phyloP scores from a whole-genome alignment of 768 basidiomycete genomes.

The Auricularia heimuer region DNA sequence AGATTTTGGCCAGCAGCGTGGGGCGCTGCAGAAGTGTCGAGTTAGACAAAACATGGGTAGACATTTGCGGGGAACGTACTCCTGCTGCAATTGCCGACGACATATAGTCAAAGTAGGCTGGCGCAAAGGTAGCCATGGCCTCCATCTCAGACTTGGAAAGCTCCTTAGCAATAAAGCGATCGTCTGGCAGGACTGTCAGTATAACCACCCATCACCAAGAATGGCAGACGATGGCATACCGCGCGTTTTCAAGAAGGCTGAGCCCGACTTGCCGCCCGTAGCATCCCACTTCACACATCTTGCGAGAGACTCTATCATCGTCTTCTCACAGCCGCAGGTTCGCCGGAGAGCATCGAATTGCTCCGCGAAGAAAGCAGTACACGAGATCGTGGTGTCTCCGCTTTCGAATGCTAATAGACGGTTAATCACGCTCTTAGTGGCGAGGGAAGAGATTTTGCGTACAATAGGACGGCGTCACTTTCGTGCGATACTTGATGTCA shows the following conservation, averaged over 20 bases:
- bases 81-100: constrained; percentile 82
- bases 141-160: constrained; percentile 84
- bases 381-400: constrained; percentile 82
- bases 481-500: constrained; percentile 7
- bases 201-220: neutral
- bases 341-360: constrained; percentile 91
- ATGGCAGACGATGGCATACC: constrained; percentile 38
- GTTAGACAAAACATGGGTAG: constrained; percentile 10
- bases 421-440: too few species aligned
- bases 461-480: neutral
- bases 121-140: constrained; percentile 93
- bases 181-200: constrained; percentile 42
- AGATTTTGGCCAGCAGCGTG: constrained; percentile 90
- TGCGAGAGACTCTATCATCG: constrained; percentile 87
- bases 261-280: constrained; percentile 92
- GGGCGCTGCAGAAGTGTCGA: constrained; percentile 51
- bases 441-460: neutral
- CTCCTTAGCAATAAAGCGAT: constrained; percentile 98
- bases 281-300: constrained; percentile 95
- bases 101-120: constrained; percentile 97
- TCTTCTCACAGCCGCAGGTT: constrained; percentile 89
- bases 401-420: constrained; percentile 68
- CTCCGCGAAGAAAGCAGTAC: constrained; percentile 90
- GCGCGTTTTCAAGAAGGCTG: constrained; percentile 90
- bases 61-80: constrained; percentile 33